Evolutionary conservation across 1,139 yeast species (phyloP).

Genomic region (Nakaseomyces sp.): DNA sequence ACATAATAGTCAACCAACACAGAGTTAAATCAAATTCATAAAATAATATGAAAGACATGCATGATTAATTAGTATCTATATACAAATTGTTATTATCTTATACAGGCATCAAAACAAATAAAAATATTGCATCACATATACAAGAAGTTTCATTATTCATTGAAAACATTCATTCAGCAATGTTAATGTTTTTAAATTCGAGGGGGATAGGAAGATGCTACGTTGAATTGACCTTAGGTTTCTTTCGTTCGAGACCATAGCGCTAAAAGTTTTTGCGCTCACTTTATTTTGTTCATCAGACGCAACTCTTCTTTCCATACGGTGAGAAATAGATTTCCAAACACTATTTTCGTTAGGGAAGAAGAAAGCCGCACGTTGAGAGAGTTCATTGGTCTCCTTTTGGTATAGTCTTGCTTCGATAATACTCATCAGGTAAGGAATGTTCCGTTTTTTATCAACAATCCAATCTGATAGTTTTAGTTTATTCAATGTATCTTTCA

Average conservation of each 20-base stretch:
- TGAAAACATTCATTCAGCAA: constrained; percentile 27
- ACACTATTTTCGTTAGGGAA: constrained; percentile 62
- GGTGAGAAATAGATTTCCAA: constrained; percentile 56
- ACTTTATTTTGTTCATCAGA: constrained; percentile 36
- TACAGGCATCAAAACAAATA: not conserved
- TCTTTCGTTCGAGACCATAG: constrained; percentile 41
- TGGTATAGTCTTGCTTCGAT: constrained; percentile 36
- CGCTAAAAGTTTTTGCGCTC: constrained; percentile 44
- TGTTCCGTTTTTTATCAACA: constrained; percentile 43
- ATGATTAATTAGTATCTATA: no score
- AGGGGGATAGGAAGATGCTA: constrained; percentile 44
- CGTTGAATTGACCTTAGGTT: constrained; percentile 51
- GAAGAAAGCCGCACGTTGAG: constrained; percentile 57
- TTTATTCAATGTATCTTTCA: constrained; percentile 55
- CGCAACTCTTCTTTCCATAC: constrained; percentile 49
- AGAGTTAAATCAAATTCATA: no score
- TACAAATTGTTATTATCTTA: not conserved
- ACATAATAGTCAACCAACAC: no score
- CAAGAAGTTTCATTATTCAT: not conserved
- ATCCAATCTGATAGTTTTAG: constrained; percentile 43
- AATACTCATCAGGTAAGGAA: constrained; percentile 53
- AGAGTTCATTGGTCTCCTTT: constrained; percentile 16
- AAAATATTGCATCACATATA: not conserved
- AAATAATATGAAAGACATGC: no score
- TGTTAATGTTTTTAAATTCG: constrained; percentile 26